Evolutionary conservation across 2,329 filamentous ascomycete genomes (phyloP).

Genomic region (Phoma sp.): DNA sequence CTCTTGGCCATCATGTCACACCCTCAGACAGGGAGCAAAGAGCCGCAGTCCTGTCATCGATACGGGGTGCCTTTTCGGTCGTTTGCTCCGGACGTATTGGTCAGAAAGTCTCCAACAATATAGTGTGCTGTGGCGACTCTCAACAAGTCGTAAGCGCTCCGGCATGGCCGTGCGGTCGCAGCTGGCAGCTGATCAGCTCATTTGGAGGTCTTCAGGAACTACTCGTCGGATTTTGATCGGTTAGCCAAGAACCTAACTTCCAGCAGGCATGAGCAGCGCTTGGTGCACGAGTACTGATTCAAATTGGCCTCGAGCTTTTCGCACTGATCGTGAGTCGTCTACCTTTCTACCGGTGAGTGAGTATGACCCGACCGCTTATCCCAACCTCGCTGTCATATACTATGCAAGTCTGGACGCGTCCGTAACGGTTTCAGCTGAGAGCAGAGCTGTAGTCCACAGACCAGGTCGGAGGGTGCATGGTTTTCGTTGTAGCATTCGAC

Average conservation of each 20-base stretch:
- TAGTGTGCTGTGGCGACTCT: background rate
- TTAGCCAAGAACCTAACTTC: no score
- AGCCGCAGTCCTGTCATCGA: background rate
- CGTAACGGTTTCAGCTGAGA: background rate
- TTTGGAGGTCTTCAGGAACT: background rate
- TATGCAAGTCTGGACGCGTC: background rate
- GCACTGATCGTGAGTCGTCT: background rate
- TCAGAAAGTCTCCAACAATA: background rate
- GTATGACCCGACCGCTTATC: background rate
- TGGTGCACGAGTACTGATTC: background rate
- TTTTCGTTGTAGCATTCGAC: background rate
- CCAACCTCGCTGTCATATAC: background rate
- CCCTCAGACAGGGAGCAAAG: background rate
- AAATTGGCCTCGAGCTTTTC: background rate
- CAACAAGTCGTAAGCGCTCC: background rate
- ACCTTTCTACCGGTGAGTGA: background rate
- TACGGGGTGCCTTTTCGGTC: background rate
- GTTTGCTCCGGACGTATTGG: background rate
- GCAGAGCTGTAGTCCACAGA: background rate
- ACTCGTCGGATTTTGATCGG: background rate
- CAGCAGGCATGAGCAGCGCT: background rate
- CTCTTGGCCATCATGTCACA: background rate
- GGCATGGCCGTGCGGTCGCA: background rate
- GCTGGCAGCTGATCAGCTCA: background rate
- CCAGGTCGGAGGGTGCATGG: background rate